Evolutionary conservation across 169 alveolate species (phyloP).

Genomic region (Babesia caballi): DNA sequence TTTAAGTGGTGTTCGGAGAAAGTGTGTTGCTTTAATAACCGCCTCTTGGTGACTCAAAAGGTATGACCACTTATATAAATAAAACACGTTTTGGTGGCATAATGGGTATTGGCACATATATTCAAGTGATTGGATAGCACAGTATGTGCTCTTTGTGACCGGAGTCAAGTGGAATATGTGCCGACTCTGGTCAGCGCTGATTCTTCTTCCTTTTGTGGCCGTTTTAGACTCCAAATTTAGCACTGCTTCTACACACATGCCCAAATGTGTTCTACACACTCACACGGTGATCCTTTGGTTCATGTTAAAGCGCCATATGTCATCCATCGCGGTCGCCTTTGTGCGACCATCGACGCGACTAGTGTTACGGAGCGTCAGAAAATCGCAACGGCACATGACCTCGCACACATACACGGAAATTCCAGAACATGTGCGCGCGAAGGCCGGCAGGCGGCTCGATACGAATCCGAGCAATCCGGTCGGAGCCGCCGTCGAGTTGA

Average conservation of each 20-base stretch:
- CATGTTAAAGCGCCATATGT: neutral
- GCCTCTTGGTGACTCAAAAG: no score
- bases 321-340: neutral
- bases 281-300: neutral
- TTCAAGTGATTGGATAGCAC: no score
- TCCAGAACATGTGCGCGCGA: slow-evolving; percentile 32
- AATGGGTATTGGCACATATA: no score
- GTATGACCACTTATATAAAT: no score
- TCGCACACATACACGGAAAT: slow-evolving; percentile 15
- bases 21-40: no score
- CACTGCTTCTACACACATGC: neutral
- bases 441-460: slow-evolving; percentile 40
- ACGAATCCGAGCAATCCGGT: slow-evolving; percentile 29
- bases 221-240: slow-evolving; percentile 14
- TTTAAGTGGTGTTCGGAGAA: no score
- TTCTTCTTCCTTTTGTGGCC: neutral
- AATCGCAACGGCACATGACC: neutral
- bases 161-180: slow-evolving; percentile 9
- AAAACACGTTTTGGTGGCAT: no score
- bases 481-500: slow-evolving; percentile 26
- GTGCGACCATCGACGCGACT: neutral
- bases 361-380: neutral
- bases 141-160: no score
- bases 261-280: neutral
- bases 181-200: slow-evolving; percentile 40